Evolutionary conservation across 805 yeast species (phyloP).

Genomic region (Candida ovalis): DNA sequence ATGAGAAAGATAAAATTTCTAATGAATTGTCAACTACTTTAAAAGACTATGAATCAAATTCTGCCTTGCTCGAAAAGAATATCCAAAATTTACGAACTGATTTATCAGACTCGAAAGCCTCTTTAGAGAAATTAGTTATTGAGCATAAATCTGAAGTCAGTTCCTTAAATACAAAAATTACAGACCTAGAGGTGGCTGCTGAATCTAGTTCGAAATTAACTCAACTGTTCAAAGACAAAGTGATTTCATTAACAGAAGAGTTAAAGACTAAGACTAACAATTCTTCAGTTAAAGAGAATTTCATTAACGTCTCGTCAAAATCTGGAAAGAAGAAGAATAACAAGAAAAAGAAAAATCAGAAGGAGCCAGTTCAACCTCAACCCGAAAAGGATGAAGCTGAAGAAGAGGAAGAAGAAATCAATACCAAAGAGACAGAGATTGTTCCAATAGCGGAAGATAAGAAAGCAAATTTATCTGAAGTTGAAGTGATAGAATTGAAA

Average conservation of each 20-base stretch:
- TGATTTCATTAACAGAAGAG: slow-evolving; percentile 18
- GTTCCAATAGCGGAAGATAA: slow-evolving; percentile 4
- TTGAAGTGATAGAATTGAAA: slow-evolving; percentile 23
- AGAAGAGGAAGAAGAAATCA: slow-evolving; percentile 15
- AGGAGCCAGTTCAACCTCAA: slow-evolving; percentile 12
- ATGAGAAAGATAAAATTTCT: background rate
- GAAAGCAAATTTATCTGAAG: slow-evolving; percentile 5
- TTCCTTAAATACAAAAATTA: background rate
- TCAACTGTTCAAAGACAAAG: slow-evolving; percentile 26
- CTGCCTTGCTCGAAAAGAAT: background rate
- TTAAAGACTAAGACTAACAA: slow-evolving; percentile 6
- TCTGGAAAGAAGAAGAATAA: slow-evolving; percentile 11
- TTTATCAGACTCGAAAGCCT: background rate
- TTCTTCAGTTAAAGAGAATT: background rate
- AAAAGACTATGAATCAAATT: background rate
- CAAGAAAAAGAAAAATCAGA: slow-evolving; percentile 19
- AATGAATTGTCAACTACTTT: background rate
- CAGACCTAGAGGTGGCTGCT: slow-evolving; percentile 10
- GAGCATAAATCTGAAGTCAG: background rate
- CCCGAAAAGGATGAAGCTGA: slow-evolving; percentile 1
- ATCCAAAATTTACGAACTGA: background rate
- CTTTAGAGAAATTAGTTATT: background rate
- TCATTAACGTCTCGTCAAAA: background rate
- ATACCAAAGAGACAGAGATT: slow-evolving; percentile 20
- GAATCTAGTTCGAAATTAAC: slow-evolving; percentile 21